Conservation (phyloP, 306 rosid genomes). For the Hippophae tibetana region DNA sequence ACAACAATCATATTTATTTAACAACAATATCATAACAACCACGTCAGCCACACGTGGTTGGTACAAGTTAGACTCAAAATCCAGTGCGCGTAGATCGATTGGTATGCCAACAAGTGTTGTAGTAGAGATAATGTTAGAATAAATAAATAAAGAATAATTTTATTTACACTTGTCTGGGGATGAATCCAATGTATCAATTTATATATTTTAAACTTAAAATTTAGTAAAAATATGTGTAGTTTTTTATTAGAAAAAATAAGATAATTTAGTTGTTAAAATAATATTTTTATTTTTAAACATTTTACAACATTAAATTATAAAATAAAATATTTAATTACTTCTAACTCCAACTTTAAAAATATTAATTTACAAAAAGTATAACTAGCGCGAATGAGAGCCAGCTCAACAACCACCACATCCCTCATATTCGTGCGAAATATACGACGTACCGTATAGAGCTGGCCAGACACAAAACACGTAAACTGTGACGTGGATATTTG, state of each 20-base stretch:
- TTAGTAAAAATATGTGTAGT: too few species aligned
- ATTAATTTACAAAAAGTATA: background rate
- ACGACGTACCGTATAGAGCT: constrained; percentile 39
- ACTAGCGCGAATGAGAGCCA: constrained; percentile 63
- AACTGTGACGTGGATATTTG: constrained; percentile 59
- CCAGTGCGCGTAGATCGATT: constrained; percentile 42
- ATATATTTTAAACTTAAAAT: too few species aligned
- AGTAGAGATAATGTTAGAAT: constrained; percentile 29
- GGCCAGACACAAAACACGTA: constrained; percentile 53
- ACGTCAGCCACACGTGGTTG: constrained; percentile 53
- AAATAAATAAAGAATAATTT: constrained; percentile 13
- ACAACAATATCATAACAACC: constrained; percentile 18
- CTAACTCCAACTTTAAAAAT: too few species aligned
- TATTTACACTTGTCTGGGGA: too few species aligned
- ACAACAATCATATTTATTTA: background rate
- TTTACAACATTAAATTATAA: too few species aligned
- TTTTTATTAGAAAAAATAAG: too few species aligned
- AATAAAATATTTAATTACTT: too few species aligned
- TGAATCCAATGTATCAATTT: too few species aligned
- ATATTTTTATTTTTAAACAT: too few species aligned
- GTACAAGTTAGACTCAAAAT: constrained; percentile 24
- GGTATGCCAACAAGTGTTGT: constrained; percentile 38
- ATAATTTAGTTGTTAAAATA: too few species aligned
- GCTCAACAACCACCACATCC: constrained; percentile 57
- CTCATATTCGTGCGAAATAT: constrained; percentile 25